Base-by-base conservation (phyloP, 2,329 filamentous ascomycete species). In the Apiospora koreana region DNA sequence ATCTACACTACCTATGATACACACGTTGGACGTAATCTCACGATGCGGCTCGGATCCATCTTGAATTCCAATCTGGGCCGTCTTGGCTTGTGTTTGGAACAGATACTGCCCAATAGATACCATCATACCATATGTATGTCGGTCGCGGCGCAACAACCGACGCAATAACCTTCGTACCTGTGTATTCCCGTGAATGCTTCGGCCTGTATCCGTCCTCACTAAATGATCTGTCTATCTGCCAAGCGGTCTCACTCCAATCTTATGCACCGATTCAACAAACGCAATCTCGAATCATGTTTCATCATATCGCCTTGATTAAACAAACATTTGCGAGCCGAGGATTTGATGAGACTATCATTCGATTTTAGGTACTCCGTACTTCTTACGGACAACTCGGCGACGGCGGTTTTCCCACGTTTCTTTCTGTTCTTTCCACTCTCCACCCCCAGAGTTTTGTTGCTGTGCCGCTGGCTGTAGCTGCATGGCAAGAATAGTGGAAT, bases 361-460 rank as follows among this genome's bases (percentile, higher is more conserved):
- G 9, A n/a, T 62, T 62, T 38, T 23, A 62, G 9, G 54, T 23
- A n/a, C n/a, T n/a, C n/a, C n/a, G n/a, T n/a, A n/a, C n/a, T n/a
- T n/a, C n/a, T n/a, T n/a, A 62, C 54, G 31, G 38, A 62, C 18
- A 38, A 4, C 21, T 8, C 25, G n/a, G 45, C 45, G 50, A 7
- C 50, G 16, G 18, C 50, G 14, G 25, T 58, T 21, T 35, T 58
- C 50, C 50, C 50, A 58, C 50, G 50, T 58, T 58, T 58, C 50
- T 58, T 31, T 58, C 41, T n/a, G n/a, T 38, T 43, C 42, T 21
- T 21, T 50, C 18, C 9, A 58, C 50, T 58, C 54, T 62, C 54
- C 54, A 62, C 54, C 54, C 54, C 54, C 54, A 38, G 54, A 62
- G 18, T 62, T 38, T 54, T 48, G 46, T n/a, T 48, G 54, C 18